Percentiles rank a stretch among this genome's conserved stretches.
phyloP scores from a whole-genome alignment of 177 flowering plant species.

The Vitis hybrid region DNA sequence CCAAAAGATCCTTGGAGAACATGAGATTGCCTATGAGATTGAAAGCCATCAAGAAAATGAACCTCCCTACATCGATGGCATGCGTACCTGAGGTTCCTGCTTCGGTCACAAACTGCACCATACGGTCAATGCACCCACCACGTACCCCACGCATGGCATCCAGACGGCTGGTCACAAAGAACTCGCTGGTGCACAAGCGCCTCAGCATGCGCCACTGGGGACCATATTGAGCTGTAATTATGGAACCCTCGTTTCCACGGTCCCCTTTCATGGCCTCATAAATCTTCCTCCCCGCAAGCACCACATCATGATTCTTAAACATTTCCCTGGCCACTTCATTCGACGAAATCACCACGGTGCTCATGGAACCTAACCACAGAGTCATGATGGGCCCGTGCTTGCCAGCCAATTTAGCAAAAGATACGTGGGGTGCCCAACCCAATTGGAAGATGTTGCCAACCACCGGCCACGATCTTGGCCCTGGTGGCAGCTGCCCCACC shows the following conservation, averaged over 20 bases:
- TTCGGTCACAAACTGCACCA: conserved; percentile 45
- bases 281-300: conserved; percentile 48
- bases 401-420: conserved; percentile 37
- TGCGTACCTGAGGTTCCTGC: conserved; percentile 27
- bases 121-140: conserved; percentile 33
- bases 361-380: conserved; percentile 52
- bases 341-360: conserved; percentile 56
- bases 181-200: conserved; percentile 43
- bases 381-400: conserved; percentile 60
- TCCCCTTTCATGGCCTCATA: conserved; percentile 62
- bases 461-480: conserved; percentile 56
- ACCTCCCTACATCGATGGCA: conserved; percentile 47
- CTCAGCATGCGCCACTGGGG: conserved; percentile 63
- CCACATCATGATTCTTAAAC: conserved; percentile 56
- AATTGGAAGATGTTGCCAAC: conserved; percentile 62
- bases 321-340: conserved; percentile 43
- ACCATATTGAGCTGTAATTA: conserved; percentile 56
- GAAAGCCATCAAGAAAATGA: conserved; percentile 52
- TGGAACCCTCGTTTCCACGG: conserved; percentile 44
- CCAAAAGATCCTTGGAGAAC: conserved; percentile 59
- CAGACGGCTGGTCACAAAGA: conserved; percentile 50
- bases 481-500: conserved; percentile 45
- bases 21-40: conserved; percentile 59
- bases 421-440: conserved; percentile 37
- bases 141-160: conserved; percentile 45